Percentiles rank a stretch among this genome's conserved stretches.
These are phyloP conservation scores for Amaranthus cruentus DNA, from an alignment of 148 eudicot genomes.

Conservation along the genomic window DNA sequence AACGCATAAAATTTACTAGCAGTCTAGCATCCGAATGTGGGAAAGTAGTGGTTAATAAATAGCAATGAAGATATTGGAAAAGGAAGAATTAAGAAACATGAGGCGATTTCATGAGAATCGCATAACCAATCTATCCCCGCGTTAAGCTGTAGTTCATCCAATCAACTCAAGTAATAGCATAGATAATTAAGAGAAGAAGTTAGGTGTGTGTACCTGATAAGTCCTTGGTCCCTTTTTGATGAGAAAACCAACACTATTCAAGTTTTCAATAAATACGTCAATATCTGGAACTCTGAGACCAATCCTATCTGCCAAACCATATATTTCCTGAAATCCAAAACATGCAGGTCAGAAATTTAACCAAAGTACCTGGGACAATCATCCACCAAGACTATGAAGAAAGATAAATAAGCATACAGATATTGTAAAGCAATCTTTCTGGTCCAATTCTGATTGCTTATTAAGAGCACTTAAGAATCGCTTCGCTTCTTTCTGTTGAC, in stretches of 20 bases:
- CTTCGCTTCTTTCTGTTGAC: conserved; percentile 94
- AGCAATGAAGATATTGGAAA: not conserved
- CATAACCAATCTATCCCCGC: not conserved
- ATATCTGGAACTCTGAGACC: conserved; percentile 85
- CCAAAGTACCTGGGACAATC: not conserved
- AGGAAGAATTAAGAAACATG: not conserved
- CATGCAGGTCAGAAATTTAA: conserved; percentile 1
- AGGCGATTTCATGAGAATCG: not conserved
- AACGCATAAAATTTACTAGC: not conserved
- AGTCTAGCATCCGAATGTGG: not conserved
- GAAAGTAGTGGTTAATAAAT: not conserved
- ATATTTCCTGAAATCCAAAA: conserved; percentile 67
- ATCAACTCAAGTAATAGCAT: not conserved
- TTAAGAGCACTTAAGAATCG: conserved; percentile 86
- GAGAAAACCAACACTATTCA: conserved; percentile 69
- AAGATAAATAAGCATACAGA: conserved; percentile 49
- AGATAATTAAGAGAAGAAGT: no score
- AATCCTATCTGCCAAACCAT: conserved; percentile 88
- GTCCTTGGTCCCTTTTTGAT: conserved; percentile 93
- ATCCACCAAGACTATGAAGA: not conserved
- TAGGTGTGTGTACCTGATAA: conserved; percentile 58
- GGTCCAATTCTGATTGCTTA: conserved; percentile 84
- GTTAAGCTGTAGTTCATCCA: not conserved
- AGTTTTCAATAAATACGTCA: conserved; percentile 71
- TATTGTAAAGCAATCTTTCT: conserved; percentile 85